Evolutionary conservation across 2,329 filamentous ascomycete species (phyloP), one percentile per base, ranked within the genome.

Genomic region (Epichloe sylvatica): DNA sequence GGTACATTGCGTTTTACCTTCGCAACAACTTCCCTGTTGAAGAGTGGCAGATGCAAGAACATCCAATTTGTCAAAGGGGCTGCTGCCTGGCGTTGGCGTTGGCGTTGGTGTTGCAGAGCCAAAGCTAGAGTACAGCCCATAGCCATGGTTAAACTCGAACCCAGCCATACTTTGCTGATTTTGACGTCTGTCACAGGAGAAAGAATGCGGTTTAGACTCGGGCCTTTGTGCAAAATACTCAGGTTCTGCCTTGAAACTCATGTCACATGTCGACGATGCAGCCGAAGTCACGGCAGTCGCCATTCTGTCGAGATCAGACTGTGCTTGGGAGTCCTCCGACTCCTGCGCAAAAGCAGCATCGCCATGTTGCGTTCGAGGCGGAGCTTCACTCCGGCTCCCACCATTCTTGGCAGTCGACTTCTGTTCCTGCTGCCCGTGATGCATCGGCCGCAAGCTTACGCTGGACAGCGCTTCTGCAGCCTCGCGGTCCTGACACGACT

Each of bases 11-110:
- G 56, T 60, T 45, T 55, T 56, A 23, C 47, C 55, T 23, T 55
- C 50, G 37, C 58, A 57, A 42, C 58, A 46, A 17, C 35, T 55
- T 1, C 60, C 56, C 53, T 64, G 58, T 38, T 60, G 57, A 8
- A 62, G 57, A 42, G 66, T 69, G 12, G 66, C 66, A 34, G 61
- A 64, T 11, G 66, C 67, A 43, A 69, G 58, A 6, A 69, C 64
- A n/a, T 66, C 63, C 23, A 69, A 53, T 47, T 62, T 66, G 46
- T 68, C 64, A 36, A 67, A 54, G 6, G 59, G 52, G n/a, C 55
- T 54, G 39, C 55, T 52, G 39, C 50, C 48, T 19, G 13, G 36
- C 6, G 49, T 36, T 19, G 45, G 33, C 1, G 39, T 13, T 7
- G n/a, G 39, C 8, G 41, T n/a, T 33, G 39, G 12, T 3, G 45